These are phyloP conservation scores for Pontederia paniculata DNA, from an alignment of 176 grass and related monocot species.

Conservation along the genomic window DNA sequence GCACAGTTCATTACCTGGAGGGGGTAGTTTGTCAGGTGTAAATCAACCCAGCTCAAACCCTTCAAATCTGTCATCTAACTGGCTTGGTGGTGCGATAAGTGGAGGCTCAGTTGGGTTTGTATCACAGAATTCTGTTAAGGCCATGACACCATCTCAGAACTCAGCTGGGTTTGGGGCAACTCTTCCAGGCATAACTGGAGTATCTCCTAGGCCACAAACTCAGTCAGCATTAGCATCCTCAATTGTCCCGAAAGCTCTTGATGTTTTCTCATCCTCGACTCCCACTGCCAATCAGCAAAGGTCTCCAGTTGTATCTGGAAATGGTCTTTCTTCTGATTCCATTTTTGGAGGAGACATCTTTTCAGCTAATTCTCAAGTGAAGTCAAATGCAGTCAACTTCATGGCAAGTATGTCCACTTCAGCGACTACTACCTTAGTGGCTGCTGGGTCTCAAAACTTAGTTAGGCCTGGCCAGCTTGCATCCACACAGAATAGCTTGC, in stretches of 20 bases:
- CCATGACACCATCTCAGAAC: slow-evolving; percentile 26
- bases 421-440: slow-evolving; percentile 30
- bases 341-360: slow-evolving; percentile 52
- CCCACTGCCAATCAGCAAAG: slow-evolving; percentile 28
- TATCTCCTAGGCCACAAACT: slow-evolving; percentile 35
- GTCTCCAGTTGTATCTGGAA: slow-evolving; percentile 60
- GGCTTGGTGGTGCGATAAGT: slow-evolving; percentile 41
- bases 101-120: slow-evolving; percentile 26
- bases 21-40: slow-evolving; percentile 35
- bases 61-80: slow-evolving; percentile 32
- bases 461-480: slow-evolving; percentile 46
- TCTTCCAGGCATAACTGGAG: slow-evolving; percentile 34
- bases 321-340: slow-evolving; percentile 43
- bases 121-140: slow-evolving; percentile 32
- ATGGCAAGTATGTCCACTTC: slow-evolving; percentile 19
- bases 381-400: slow-evolving; percentile 23
- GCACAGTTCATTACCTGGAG: slow-evolving; percentile 28
- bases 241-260: slow-evolving; percentile 35
- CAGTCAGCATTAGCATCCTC: slow-evolving; percentile 47
- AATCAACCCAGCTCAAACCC: slow-evolving; percentile 13
- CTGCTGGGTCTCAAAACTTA: slow-evolving; percentile 42
- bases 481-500: slow-evolving; percentile 30
- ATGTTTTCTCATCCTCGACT: slow-evolving; percentile 17
- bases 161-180: slow-evolving; percentile 44
- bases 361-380: slow-evolving; percentile 55